Percentiles rank a stretch among this genome's conserved stretches.
Conservation (phyloP, 208 protist genomes). For the Leishmania gerbilli region DNA sequence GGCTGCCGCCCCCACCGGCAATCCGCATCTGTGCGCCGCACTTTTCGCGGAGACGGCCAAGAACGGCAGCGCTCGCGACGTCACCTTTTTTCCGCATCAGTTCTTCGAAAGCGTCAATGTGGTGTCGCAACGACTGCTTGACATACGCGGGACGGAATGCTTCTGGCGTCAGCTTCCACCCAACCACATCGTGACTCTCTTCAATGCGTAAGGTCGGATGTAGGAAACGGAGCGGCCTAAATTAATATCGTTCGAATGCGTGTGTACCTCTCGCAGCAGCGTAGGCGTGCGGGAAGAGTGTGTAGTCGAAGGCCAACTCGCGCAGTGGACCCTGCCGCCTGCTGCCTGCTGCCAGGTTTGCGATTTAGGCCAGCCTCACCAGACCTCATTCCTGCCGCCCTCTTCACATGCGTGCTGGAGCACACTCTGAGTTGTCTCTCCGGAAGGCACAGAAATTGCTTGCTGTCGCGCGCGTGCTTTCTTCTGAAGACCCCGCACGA, state of each 20-base stretch:
- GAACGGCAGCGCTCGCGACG: slow-evolving; percentile 14
- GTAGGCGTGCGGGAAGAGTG: background rate
- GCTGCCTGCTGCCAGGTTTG: background rate
- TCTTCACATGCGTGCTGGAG: background rate
- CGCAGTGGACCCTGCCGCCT: background rate
- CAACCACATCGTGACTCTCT: slow-evolving; percentile 37
- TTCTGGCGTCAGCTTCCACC: slow-evolving; percentile 53
- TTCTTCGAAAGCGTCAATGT: slow-evolving; percentile 35
- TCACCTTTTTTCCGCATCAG: slow-evolving; percentile 38
- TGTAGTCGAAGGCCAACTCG: background rate
- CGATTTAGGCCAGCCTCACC: background rate
- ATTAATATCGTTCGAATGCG: background rate
- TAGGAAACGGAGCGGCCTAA: background rate
- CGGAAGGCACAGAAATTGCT: background rate
- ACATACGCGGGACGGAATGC: slow-evolving; percentile 11
- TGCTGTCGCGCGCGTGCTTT: background rate
- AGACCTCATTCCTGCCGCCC: background rate
- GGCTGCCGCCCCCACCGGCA: slow-evolving; percentile 2
- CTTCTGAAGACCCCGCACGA: background rate
- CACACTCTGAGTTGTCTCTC: background rate
- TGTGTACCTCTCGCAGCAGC: too few species aligned
- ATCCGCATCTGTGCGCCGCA: slow-evolving; percentile 12
- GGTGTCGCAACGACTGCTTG: slow-evolving; percentile 15
- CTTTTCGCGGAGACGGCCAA: background rate
- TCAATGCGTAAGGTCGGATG: slow-evolving; percentile 6